Percentiles rank a stretch among this genome's conserved stretches.
phyloP scores from a whole-genome alignment of 305 asterid genomes.

The Vinca major region DNA sequence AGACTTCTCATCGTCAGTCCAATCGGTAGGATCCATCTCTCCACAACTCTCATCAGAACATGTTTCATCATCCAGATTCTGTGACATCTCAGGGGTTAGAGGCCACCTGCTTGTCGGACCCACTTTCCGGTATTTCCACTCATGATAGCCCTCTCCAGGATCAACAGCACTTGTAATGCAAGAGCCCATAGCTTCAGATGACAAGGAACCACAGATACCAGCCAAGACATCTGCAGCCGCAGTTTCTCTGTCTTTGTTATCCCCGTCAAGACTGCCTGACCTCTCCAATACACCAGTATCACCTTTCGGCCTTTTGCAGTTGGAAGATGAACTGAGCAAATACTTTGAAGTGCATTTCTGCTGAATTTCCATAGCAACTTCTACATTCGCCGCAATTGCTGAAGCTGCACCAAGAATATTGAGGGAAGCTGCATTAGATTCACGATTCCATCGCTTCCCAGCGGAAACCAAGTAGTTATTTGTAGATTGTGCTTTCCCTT shows the following conservation, averaged over 20 bases:
- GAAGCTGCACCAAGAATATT: conserved; percentile 81
- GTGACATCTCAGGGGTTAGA: conserved; percentile 58
- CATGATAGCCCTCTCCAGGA: conserved; percentile 59
- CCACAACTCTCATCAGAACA: conserved; percentile 93
- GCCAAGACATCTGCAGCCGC: conserved; percentile 96
- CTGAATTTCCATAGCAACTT: conserved; percentile 36
- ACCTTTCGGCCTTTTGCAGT: conserved; percentile 30
- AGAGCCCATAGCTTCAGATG: conserved; percentile 96
- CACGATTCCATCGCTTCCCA: conserved; percentile 82
- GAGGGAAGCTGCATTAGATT: conserved; percentile 70
- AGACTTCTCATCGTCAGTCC: conserved; percentile 93
- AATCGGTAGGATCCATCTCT: conserved; percentile 63
- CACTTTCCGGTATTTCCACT: conserved; percentile 47
- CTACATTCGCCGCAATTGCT: conserved; percentile 51
- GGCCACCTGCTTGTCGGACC: conserved; percentile 44
- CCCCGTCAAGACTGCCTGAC: conserved; percentile 48
- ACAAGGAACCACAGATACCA: conserved; percentile 86
- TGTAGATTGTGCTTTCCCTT: conserved; percentile 49
- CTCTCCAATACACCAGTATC: conserved; percentile 36
- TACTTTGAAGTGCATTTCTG: conserved; percentile 37
- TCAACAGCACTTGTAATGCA: conserved; percentile 88
- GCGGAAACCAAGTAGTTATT: conserved; percentile 62
- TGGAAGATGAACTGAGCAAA: conserved; percentile 23
- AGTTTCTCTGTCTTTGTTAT: conserved; percentile 57
- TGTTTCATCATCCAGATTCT: conserved; percentile 59